These are phyloP conservation scores for Cubamyces lactineus DNA, from an alignment of 768 basidiomycete genomes.

Conservation along the genomic window DNA sequence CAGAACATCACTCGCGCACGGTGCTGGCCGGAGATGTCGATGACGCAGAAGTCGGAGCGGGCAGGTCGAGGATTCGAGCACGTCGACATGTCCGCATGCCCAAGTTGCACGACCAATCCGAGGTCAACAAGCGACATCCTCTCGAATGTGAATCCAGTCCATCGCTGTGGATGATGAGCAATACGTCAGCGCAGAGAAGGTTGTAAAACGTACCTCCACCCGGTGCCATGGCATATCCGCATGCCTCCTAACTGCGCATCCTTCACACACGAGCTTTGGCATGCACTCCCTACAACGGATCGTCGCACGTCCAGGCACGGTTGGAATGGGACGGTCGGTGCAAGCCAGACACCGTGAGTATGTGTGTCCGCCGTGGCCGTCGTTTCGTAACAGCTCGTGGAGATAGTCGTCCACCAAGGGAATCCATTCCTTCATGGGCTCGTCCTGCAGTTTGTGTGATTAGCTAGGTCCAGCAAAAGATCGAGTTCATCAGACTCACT, in stretches of 20 bases:
- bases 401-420: neutral
- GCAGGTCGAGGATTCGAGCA: neutral
- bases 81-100: neutral
- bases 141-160: neutral
- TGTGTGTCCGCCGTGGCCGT: too few relatives aligned
- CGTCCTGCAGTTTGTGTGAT: neutral
- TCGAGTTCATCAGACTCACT: too few relatives aligned
- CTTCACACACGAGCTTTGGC: too few relatives aligned
- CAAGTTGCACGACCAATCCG: slow-evolving; percentile 1
- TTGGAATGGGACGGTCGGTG: too few relatives aligned
- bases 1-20: neutral
- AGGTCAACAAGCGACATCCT: neutral
- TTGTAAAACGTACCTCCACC: neutral
- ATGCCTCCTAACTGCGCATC: too few relatives aligned
- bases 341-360: too few relatives aligned
- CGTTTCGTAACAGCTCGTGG: neutral
- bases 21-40: slow-evolving; percentile 6
- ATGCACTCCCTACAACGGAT: too few relatives aligned
- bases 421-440: neutral
- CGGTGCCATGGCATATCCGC: neutral
- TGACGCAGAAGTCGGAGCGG: slow-evolving; percentile 1
- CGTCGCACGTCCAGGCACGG: too few relatives aligned
- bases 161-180: neutral
- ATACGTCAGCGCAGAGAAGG: neutral
- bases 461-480: neutral